Evolutionary conservation across 192 early-diverging fungal genomes (phyloP).

Genomic region (Phlyctochytrium bullatum): DNA sequence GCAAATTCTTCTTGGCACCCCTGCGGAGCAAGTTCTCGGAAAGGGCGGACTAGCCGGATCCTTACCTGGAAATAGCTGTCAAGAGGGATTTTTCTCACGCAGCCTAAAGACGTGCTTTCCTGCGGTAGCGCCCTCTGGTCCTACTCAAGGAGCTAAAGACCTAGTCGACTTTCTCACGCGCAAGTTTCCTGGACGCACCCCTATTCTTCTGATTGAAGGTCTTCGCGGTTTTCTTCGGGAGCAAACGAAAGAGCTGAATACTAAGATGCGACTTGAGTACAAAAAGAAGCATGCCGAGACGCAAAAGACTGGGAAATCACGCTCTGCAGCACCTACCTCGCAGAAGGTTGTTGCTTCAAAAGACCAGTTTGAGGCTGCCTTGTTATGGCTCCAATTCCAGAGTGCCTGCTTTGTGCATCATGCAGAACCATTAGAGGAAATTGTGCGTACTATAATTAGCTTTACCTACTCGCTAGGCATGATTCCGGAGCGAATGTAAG

Average conservation of each 20-base stretch:
- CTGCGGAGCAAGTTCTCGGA: background rate
- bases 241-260: slow-evolving; percentile 1
- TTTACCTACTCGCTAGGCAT: slow-evolving; percentile 21
- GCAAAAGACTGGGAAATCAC: background rate
- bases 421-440: slow-evolving; percentile 11
- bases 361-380: slow-evolving; percentile 14
- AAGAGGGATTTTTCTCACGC: too few species aligned
- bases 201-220: slow-evolving; percentile 15
- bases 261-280: slow-evolving; percentile 5
- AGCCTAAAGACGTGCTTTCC: background rate
- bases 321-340: background rate
- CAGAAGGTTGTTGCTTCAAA: slow-evolving; percentile 6
- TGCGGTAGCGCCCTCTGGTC: background rate
- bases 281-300: background rate
- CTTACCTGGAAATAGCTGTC: too few species aligned
- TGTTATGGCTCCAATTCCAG: slow-evolving; percentile 28
- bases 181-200: background rate
- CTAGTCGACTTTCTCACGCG: background rate
- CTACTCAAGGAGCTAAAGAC: background rate
- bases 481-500: slow-evolving; percentile 23
- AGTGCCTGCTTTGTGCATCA: slow-evolving; percentile 21
- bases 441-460: slow-evolving; percentile 4
- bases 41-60: background rate
- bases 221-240: slow-evolving; percentile 9
- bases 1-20: slow-evolving; percentile 4